These are phyloP conservation scores for Crucihimalaya himalaica DNA, from an alignment of 345 rosid species.

Conservation along the genomic window DNA sequence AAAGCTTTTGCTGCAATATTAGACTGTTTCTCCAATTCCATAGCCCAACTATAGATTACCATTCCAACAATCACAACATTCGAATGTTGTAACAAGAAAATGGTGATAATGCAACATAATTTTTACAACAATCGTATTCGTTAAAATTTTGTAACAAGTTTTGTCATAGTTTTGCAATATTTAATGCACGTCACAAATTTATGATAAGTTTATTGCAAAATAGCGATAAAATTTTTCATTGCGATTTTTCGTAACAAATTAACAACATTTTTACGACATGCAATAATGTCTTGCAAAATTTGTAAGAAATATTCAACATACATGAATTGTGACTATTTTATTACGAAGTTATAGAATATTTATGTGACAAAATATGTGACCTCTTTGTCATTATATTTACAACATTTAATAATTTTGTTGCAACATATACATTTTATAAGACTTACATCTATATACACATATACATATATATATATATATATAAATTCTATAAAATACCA, in stretches of 20 bases:
- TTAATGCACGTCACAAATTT: neutral
- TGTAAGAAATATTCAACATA: neutral
- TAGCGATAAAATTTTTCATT: neutral
- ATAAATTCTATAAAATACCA: too few relatives aligned
- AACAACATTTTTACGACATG: neutral
- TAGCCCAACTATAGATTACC: constrained; percentile 94
- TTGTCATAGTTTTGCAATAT: neutral
- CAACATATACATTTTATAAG: neutral
- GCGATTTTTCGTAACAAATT: neutral
- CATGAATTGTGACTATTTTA: neutral
- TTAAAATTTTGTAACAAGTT: neutral
- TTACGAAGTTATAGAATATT: neutral
- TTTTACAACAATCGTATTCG: neutral
- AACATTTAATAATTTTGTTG: neutral
- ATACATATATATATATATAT: too few relatives aligned
- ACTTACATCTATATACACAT: too few relatives aligned
- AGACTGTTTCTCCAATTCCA: constrained; percentile 67
- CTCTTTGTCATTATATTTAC: neutral
- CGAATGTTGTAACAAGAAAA: too few relatives aligned
- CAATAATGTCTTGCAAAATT: neutral
- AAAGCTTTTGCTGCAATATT: constrained; percentile 41
- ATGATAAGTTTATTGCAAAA: neutral
- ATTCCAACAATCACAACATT: constrained; percentile 77
- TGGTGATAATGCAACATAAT: neutral
- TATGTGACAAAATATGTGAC: neutral